Conservation (phyloP, 495 filamentous ascomycete genomes). For the Pyronema domesticum region DNA sequence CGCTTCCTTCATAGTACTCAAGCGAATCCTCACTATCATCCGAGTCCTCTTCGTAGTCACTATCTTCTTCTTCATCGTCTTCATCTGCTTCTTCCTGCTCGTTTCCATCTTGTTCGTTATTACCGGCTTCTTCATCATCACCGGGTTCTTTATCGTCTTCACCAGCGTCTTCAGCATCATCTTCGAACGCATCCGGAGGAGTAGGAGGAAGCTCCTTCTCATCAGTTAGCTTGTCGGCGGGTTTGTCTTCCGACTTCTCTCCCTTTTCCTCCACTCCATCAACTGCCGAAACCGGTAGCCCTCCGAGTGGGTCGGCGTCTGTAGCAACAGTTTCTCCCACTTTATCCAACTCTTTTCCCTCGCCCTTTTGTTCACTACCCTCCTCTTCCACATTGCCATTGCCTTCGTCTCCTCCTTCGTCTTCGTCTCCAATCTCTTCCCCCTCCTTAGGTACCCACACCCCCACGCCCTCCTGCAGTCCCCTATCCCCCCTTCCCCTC, state of each 20-base stretch:
- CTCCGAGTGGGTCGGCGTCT: no score
- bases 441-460: constrained; percentile 3
- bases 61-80: background rate
- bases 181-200: no score
- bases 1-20: background rate
- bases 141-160: background rate
- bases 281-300: no score
- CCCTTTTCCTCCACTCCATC: background rate
- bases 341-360: background rate
- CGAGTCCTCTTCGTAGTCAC: background rate
- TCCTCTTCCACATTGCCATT: background rate
- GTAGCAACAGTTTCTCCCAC: background rate
- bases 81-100: background rate
- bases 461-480: background rate
- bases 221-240: no score
- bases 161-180: background rate
- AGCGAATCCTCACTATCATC: background rate
- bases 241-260: background rate
- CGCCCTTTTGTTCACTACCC: background rate
- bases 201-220: no score
- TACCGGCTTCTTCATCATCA: background rate
- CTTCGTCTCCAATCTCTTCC: background rate
- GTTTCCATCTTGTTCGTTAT: background rate
- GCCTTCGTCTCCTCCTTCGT: background rate
- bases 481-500: background rate